Percentiles rank a stretch among this genome's conserved stretches.
Evolutionary conservation across 257 asterid genomes (phyloP).

Genomic region (Penstemon davidsonii): DNA sequence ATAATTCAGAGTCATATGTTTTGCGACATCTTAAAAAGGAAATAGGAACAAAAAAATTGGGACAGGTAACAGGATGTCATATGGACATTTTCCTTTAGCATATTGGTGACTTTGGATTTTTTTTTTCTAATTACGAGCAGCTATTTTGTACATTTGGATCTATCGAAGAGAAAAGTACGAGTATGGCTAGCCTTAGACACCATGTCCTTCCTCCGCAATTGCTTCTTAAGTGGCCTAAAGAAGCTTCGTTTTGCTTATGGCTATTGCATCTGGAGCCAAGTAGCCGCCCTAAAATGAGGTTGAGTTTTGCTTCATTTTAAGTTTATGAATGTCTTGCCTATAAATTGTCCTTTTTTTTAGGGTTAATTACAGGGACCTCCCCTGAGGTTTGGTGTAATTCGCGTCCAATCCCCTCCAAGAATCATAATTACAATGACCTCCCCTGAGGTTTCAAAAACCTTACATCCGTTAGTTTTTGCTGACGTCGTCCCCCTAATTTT

Average conservation of each 20-base stretch:
- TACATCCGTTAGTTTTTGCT: too few species aligned
- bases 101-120: constrained; percentile 18
- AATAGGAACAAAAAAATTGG: too few species aligned
- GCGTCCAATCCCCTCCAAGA: too few species aligned
- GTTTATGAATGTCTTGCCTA: too few species aligned
- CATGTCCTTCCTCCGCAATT: constrained; percentile 93
- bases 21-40: too few species aligned
- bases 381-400: too few species aligned
- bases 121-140: constrained; percentile 42
- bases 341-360: constrained; percentile 11
- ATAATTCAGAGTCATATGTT: too few species aligned
- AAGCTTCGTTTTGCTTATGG: constrained; percentile 97
- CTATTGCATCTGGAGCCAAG: constrained; percentile 87
- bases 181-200: constrained; percentile 82
- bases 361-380: too few species aligned
- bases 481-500: too few species aligned
- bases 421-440: too few species aligned
- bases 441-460: too few species aligned
- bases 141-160: constrained; percentile 71
- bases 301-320: not conserved
- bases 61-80: too few species aligned
- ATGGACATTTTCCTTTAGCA: not conserved
- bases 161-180: constrained; percentile 67
- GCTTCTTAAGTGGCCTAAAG: constrained; percentile 96
- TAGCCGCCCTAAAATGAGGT: constrained; percentile 85